Evolutionary conservation across 345 rosid genomes (phyloP), one percentile per base, ranked within the genome.

Genomic region (Gossypium anomalum): DNA sequence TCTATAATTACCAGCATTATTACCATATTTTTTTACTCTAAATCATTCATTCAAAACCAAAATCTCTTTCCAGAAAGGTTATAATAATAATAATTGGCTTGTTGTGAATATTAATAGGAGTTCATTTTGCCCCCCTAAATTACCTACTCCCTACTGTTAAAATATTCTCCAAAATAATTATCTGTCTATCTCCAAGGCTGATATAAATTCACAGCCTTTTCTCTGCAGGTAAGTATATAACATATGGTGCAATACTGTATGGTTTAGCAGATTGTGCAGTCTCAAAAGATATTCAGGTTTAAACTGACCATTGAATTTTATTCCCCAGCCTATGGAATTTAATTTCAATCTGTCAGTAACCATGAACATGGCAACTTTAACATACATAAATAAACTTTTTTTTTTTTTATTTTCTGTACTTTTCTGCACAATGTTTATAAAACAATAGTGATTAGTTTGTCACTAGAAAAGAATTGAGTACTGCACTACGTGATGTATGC

Each of bases 21-120:
- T 19, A 52, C 8, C 22, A 63, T 64, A 38, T 38, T 38, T 17
- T 59, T 13, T 59, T 12, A n/a, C n/a, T 59, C 38, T 22, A 58
- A 58, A 58, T 59, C 2, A 55, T n/a, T 55, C 23, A 55, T 67
- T 67, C 17, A 11, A 72, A 67, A 66, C 58, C 73, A 34, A 19
- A 8, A 19, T 78, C 76, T 15, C 76, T 78, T 72, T 78, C 76
- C 67, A 15, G 13, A 73, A 20, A 23, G 71, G 45, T 72, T 77
- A 19, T 7, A 23, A 71, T 25, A 57, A 48, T 25, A 34, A 3
- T 34, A 48, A 61, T 12, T 63, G 48, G 44, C 41, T 67, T 41
- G 15, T 22, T 67, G 52, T 7, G 34, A 66, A 29, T 22, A 45
- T 13, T 14, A 51, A 34, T 34, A 5, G 41, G 41, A 47, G 67